A percentile compares a stretch with the other conserved stretches of the same genome.
phyloP scores from a whole-genome alignment of 345 rosid species.

The Raphanus raphanistrum region DNA sequence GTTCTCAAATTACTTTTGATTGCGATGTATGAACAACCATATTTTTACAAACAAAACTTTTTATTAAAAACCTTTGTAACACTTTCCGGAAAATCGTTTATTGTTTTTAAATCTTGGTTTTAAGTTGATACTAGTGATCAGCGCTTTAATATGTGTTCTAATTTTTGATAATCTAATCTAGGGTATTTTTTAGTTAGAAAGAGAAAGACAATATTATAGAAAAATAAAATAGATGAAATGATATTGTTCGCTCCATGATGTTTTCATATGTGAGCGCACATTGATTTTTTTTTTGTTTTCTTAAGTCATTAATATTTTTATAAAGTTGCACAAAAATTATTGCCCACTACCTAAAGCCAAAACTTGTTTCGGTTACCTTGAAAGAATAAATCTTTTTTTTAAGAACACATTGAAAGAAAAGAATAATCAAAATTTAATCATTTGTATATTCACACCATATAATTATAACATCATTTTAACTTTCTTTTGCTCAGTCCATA shows the following conservation, averaged over 20 bases:
- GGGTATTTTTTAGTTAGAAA: not conserved
- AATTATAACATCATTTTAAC: not conserved
- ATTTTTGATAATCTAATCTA: too few species aligned
- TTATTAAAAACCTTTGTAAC: not conserved
- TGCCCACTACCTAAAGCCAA: not conserved
- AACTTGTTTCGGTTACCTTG: not conserved
- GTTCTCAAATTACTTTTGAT: not conserved
- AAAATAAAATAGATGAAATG: not conserved
- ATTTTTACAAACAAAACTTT: not conserved
- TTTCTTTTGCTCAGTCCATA: not conserved
- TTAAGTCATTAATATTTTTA: not conserved
- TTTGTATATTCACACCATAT: not conserved
- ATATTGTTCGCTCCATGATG: not conserved
- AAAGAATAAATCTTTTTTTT: too few species aligned
- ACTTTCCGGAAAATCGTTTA: not conserved
- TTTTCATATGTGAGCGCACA: not conserved
- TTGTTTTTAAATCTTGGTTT: not conserved
- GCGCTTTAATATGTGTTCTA: too few species aligned
- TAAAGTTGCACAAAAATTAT: not conserved
- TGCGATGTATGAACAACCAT: constrained; percentile 9
- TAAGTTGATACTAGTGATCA: not conserved
- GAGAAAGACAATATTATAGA: not conserved
- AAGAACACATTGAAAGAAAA: not conserved
- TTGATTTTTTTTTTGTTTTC: not conserved
- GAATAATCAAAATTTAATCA: not conserved